Conservation (phyloP, 495 filamentous ascomycete species). For the Halenospora varia region DNA sequence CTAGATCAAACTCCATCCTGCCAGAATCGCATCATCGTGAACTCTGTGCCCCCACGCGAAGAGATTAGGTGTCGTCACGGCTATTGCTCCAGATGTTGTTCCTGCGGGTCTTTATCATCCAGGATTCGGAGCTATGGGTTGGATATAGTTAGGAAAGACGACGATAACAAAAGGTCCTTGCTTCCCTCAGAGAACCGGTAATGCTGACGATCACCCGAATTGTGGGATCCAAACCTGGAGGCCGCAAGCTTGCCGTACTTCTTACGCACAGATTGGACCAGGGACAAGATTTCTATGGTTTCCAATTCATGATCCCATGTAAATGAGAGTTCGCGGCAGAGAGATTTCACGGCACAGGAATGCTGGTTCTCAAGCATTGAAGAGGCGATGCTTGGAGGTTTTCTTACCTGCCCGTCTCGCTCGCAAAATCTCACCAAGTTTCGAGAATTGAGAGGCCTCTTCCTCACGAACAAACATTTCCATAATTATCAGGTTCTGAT, state of each 20-base stretch:
- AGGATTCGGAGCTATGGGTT: not conserved
- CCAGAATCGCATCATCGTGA: not conserved
- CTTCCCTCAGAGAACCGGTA: not conserved
- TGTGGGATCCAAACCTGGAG: not conserved
- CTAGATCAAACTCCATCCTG: not conserved
- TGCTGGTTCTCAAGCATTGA: not conserved
- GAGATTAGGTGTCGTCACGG: not conserved
- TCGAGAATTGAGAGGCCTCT: no score
- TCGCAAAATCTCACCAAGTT: no score
- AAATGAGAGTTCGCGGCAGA: not conserved
- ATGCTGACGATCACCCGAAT: conserved; percentile 3
- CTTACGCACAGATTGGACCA: no score
- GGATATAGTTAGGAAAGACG: not conserved
- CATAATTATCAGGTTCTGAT: no score
- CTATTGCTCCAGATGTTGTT: not conserved
- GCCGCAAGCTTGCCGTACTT: not conserved
- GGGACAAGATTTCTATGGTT: not conserved
- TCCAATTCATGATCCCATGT: not conserved
- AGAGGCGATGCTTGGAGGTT: not conserved
- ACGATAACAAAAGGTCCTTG: not conserved
- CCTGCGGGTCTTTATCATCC: not conserved
- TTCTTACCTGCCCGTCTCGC: not conserved
- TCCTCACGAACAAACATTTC: no score
- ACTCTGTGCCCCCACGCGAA: not conserved
- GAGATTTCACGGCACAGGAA: not conserved